Percentiles rank a stretch among this genome's conserved stretches.
Evolutionary conservation across 2,329 filamentous ascomycete genomes (phyloP).

Genomic region (Ophiostoma australiae): DNA sequence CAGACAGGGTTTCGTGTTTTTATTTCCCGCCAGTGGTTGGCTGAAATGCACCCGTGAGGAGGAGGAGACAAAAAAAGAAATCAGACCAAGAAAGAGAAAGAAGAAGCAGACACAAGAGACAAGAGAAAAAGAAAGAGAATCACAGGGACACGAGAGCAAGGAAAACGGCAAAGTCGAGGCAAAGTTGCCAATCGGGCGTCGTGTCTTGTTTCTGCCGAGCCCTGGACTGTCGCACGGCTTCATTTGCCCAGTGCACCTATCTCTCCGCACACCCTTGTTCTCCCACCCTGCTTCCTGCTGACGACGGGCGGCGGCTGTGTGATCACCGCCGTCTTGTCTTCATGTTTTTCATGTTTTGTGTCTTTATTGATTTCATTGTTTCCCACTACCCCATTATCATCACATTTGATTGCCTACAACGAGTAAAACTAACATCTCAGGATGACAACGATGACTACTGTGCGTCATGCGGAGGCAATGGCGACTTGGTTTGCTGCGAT

Average conservation of each 20-base stretch:
- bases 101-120: not conserved
- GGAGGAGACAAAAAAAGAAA: not conserved
- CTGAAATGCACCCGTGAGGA: slow-evolving; percentile 12
- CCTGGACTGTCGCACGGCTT: not conserved
- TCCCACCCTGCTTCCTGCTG: slow-evolving; percentile 2
- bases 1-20: not conserved
- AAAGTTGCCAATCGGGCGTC: slow-evolving; percentile 9
- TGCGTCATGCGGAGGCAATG: slow-evolving; percentile 75
- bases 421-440: slow-evolving; percentile 32
- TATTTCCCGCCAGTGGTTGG: slow-evolving; percentile 17
- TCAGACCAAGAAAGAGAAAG: not conserved
- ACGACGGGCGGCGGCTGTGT: slow-evolving; percentile 14
- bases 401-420: not conserved
- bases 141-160: not conserved
- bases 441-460: slow-evolving; percentile 87
- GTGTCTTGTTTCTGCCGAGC: slow-evolving; percentile 19
- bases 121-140: not conserved
- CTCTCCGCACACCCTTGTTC: not conserved
- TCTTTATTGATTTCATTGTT: not conserved
- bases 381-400: not conserved
- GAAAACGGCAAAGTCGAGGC: slow-evolving; percentile 8
- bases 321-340: slow-evolving; percentile 13
- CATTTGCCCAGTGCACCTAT: slow-evolving; percentile 9
- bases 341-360: slow-evolving; percentile 5
- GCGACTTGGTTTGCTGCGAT: slow-evolving; percentile 88